Evolutionary conservation across 2,329 filamentous ascomycete genomes (phyloP).

Genomic region (Cladosporium cucumerinum): DNA sequence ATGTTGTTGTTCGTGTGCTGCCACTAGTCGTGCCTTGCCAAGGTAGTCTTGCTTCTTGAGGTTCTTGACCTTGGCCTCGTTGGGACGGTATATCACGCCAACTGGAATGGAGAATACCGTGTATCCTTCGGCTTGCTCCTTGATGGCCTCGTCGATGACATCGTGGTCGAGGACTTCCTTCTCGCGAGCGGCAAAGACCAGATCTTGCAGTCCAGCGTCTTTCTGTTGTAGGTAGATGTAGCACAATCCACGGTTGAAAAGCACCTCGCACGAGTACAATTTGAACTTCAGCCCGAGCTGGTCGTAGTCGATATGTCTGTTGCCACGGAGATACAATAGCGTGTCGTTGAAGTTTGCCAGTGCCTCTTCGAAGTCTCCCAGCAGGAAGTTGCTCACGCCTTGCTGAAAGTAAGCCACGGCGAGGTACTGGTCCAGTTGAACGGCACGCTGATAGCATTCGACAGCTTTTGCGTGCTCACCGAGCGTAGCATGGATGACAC

Average conservation of each 20-base stretch:
- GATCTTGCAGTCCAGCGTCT: slow-evolving; percentile 84
- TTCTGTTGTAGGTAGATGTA: slow-evolving; percentile 96
- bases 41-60: slow-evolving; percentile 97
- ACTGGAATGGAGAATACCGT: slow-evolving; percentile 98
- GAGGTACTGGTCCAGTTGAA: slow-evolving; percentile 87
- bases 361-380: slow-evolving; percentile 96
- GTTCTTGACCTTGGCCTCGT: slow-evolving; percentile 97
- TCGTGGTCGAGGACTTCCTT: slow-evolving; percentile 96
- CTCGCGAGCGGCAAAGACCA: slow-evolving; percentile 87
- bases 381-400: slow-evolving; percentile 94
- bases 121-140: slow-evolving; percentile 93
- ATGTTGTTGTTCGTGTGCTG: slow-evolving; percentile 50
- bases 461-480: slow-evolving; percentile 96
- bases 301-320: slow-evolving; percentile 96
- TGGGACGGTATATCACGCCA: slow-evolving; percentile 89
- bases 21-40: slow-evolving; percentile 90
- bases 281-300: slow-evolving; percentile 94
- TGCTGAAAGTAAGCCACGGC: slow-evolving; percentile 98
- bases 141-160: slow-evolving; percentile 95
- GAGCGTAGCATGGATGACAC: slow-evolving; percentile 93
- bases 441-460: slow-evolving; percentile 88
- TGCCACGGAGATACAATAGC: slow-evolving; percentile 86
- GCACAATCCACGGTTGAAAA: slow-evolving; percentile 95
- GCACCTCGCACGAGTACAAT: slow-evolving; percentile 92
- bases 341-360: slow-evolving; percentile 99